Evolutionary conservation across 2,329 filamentous ascomycete genomes (phyloP).

Genomic region (Aspergillus udagawae): DNA sequence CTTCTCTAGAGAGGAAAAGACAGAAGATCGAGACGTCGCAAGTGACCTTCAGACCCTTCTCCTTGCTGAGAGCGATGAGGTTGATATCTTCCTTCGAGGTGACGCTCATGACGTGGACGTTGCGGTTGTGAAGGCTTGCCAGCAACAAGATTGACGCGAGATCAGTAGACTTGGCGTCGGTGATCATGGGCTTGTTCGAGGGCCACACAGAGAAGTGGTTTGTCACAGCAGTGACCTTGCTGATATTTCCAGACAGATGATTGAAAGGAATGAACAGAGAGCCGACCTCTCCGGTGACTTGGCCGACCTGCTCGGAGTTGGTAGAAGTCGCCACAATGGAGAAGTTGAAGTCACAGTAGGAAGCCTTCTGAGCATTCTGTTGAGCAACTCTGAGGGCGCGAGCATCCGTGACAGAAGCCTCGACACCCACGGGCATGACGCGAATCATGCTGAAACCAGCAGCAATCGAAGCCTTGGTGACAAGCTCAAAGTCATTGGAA

Average conservation of each 20-base stretch:
- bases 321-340: constrained; percentile 69
- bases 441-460: constrained; percentile 78
- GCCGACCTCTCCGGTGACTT: constrained; percentile 68
- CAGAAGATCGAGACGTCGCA: constrained; percentile 80
- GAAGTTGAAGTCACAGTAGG: constrained; percentile 75
- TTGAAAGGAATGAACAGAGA: constrained; percentile 82
- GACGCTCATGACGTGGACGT: constrained; percentile 75
- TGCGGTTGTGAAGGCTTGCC: constrained; percentile 72
- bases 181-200: constrained; percentile 72
- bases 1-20: constrained; percentile 67
- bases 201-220: constrained; percentile 78
- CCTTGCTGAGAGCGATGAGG: constrained; percentile 72
- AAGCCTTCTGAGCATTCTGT: constrained; percentile 63
- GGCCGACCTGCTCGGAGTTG: constrained; percentile 71
- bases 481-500: constrained; percentile 64
- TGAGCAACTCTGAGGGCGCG: constrained; percentile 68
- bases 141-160: constrained; percentile 75
- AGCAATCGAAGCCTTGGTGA: constrained; percentile 69
- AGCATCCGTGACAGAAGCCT: constrained; percentile 69
- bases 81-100: constrained; percentile 77
- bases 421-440: constrained; percentile 70
- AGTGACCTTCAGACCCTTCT: constrained; percentile 76
- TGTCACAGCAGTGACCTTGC: constrained; percentile 74
- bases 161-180: constrained; percentile 75
- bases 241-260: constrained; percentile 74